Conservation (phyloP, 345 rosid genomes). For the Brassica rapa region DNA sequence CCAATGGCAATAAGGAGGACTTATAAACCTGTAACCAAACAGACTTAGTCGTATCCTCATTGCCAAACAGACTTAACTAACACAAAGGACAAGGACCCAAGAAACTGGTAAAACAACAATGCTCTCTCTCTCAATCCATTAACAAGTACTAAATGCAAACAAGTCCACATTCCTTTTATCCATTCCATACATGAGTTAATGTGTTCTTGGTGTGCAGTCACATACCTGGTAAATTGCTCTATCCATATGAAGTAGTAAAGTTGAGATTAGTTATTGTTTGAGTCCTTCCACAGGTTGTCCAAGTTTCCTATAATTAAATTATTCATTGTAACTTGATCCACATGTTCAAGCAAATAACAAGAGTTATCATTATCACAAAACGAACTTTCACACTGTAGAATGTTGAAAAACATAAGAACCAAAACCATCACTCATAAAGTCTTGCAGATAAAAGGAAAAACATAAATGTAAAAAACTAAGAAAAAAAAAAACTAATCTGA, state of each 20-base stretch:
- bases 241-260: constrained; percentile 56
- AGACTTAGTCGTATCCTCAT: background rate
- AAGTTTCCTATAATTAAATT: constrained; percentile 50
- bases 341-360: constrained; percentile 22
- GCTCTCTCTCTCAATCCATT: background rate
- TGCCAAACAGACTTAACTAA: background rate
- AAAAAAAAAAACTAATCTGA: constrained; percentile 8
- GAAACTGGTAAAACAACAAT: background rate
- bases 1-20: background rate
- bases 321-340: background rate
- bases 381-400: background rate
- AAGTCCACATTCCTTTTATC: background rate
- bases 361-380: background rate
- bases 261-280: constrained; percentile 63
- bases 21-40: background rate
- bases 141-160: background rate
- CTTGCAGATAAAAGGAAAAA: background rate
- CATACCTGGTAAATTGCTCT: constrained; percentile 52
- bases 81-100: background rate
- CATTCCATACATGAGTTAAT: background rate
- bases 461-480: constrained; percentile 13
- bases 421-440: background rate
- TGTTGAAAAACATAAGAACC: background rate
- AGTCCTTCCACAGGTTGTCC: constrained; percentile 78
- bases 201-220: background rate